Conservation (phyloP, 768 basidiomycete species). For the Phaeotremella fagi region DNA sequence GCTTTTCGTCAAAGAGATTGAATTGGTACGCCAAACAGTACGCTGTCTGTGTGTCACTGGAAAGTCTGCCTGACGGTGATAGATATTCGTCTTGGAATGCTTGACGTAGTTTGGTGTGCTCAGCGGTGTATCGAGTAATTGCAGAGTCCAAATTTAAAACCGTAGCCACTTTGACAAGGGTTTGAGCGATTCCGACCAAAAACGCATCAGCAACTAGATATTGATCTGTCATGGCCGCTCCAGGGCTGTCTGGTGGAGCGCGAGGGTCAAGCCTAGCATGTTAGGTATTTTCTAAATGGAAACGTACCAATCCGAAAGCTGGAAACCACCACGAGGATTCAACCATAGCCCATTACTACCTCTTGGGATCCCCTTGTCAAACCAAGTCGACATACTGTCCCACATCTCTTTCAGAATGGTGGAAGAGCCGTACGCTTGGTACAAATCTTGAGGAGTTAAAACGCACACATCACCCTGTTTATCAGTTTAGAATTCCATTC, state of each 20-base stretch:
- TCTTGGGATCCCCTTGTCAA: slow-evolving; percentile 35
- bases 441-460: slow-evolving; percentile 35
- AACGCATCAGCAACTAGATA: slow-evolving; percentile 25
- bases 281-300: no score
- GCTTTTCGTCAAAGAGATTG: slow-evolving; percentile 10
- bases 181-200: no score
- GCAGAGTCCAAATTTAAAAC: no score
- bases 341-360: slow-evolving; percentile 21
- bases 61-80: slow-evolving; percentile 16
- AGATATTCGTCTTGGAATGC: slow-evolving; percentile 24
- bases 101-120: slow-evolving; percentile 5
- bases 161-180: no score
- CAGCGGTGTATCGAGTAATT: no score
- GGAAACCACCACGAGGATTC: background rate
- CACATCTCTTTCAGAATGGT: slow-evolving; percentile 25
- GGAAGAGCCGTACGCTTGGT: slow-evolving; percentile 24
- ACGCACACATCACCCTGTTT: slow-evolving; percentile 37
- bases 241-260: slow-evolving; percentile 27
- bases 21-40: slow-evolving; percentile 18
- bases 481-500: no score
- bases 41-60: slow-evolving; percentile 27
- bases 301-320: no score
- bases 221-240: slow-evolving; percentile 17
- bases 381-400: slow-evolving; percentile 34
- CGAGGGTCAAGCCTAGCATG: slow-evolving; percentile 43